phyloP scores from a whole-genome alignment of 148 eudicot genomes.

The Chenopodium album region DNA sequence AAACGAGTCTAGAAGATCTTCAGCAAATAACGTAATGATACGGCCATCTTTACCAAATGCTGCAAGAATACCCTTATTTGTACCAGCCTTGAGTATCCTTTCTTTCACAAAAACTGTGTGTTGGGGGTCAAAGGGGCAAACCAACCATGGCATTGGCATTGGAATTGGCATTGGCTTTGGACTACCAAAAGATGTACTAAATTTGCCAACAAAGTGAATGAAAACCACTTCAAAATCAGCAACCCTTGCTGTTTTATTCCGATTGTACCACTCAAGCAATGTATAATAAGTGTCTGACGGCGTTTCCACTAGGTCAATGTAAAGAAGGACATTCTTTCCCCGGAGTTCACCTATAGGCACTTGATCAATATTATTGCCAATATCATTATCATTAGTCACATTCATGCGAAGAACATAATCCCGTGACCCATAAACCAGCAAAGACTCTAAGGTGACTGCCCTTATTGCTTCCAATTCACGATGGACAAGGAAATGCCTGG shows the following conservation, averaged over 20 bases:
- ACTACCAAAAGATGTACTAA: too few relatives aligned
- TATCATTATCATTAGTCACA: too few relatives aligned
- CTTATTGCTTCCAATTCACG: background rate
- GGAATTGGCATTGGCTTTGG: background rate
- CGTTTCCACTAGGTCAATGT: background rate
- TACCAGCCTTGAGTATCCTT: background rate
- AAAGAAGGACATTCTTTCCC: constrained; percentile 3
- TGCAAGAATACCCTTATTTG: background rate
- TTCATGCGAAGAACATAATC: background rate
- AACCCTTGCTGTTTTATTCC: background rate
- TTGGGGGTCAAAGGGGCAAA: background rate
- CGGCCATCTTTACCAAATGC: background rate
- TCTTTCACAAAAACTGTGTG: background rate
- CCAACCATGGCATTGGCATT: background rate
- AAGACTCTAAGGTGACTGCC: background rate
- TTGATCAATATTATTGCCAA: background rate
- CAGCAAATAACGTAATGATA: background rate
- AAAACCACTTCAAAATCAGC: constrained; percentile 4
- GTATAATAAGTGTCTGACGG: background rate
- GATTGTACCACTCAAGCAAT: background rate
- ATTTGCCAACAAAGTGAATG: background rate
- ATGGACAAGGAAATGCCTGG: background rate
- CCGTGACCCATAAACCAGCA: background rate
- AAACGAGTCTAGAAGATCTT: background rate
- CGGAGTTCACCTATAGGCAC: background rate